Evolutionary conservation across 2,329 filamentous ascomycete genomes (phyloP).

Genomic region (Capronia coronata): DNA sequence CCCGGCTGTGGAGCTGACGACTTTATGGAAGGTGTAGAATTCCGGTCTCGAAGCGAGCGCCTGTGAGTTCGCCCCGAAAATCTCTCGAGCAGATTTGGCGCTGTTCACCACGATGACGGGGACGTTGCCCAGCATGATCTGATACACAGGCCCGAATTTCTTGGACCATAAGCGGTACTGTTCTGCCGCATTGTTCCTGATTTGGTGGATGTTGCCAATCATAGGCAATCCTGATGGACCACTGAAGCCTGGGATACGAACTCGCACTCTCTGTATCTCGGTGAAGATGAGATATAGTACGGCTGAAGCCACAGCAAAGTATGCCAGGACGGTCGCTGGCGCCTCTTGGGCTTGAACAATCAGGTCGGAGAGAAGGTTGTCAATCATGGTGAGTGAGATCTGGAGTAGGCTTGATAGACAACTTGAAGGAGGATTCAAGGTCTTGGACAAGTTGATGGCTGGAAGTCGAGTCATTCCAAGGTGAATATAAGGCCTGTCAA

Average conservation of each 20-base stretch:
- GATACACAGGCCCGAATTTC: conserved; percentile 48
- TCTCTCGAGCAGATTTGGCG: conserved; percentile 44
- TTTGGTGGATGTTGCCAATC: conserved; percentile 52
- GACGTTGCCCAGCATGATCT: conserved; percentile 53
- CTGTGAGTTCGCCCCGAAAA: conserved; percentile 50
- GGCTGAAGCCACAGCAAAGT: conserved; percentile 16
- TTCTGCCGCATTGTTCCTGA: conserved; percentile 50
- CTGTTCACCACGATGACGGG: conserved; percentile 53
- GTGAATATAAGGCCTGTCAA: neutral
- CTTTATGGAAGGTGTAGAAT: conserved; percentile 56
- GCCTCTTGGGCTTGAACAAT: conserved; percentile 13
- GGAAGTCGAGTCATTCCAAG: neutral
- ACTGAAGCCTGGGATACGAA: conserved; percentile 42
- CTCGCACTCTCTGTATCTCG: conserved; percentile 43
- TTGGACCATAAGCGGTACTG: conserved; percentile 52
- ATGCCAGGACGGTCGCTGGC: conserved; percentile 18
- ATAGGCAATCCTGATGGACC: conserved; percentile 49
- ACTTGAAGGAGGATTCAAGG: neutral
- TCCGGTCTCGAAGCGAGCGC: conserved; percentile 51
- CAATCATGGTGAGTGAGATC: conserved; percentile 19
- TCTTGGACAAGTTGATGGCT: too few species aligned
- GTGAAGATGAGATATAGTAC: conserved; percentile 45
- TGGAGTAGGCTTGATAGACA: neutral
- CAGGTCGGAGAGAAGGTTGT: conserved; percentile 14
- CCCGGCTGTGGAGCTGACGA: conserved; percentile 47